A percentile compares a stretch with the other conserved stretches of the same genome.
Evolutionary conservation across 495 filamentous ascomycete genomes (phyloP).

Genomic region (Trichocladium uniseriatum): DNA sequence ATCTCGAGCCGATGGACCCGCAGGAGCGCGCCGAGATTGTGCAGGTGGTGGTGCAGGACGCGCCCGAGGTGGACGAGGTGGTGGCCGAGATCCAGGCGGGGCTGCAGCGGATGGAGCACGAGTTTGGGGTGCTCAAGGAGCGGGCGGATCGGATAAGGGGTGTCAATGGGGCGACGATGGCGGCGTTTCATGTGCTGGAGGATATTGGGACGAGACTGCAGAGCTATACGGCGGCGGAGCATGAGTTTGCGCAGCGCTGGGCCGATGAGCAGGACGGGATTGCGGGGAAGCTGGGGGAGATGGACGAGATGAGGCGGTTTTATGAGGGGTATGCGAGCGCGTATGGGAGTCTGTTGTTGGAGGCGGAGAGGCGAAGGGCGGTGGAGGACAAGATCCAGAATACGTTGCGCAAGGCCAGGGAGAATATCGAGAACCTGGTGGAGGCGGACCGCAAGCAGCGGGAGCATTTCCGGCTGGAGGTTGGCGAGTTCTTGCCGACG

Average conservation of each 20-base stretch:
- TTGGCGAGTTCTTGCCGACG: conserved; percentile 75
- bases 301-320: conserved; percentile 61
- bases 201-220: conserved; percentile 56
- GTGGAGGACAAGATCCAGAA: conserved; percentile 63
- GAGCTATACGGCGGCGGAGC: conserved; percentile 57
- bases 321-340: conserved; percentile 78
- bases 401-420: conserved; percentile 64
- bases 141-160: conserved; percentile 47
- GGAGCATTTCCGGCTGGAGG: conserved; percentile 69
- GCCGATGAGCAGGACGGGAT: conserved; percentile 62
- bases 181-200: conserved; percentile 58
- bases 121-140: conserved; percentile 48
- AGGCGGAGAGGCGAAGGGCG: conserved; percentile 63
- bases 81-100: conserved; percentile 72
- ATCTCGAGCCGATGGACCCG: conserved; percentile 60
- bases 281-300: conserved; percentile 55
- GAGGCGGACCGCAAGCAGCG: conserved; percentile 64
- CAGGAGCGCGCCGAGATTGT: conserved; percentile 78
- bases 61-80: conserved; percentile 81
- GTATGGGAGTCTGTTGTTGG: conserved; percentile 75
- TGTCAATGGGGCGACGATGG: conserved; percentile 39
- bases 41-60: conserved; percentile 70
- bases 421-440: conserved; percentile 65
- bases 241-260: conserved; percentile 67
- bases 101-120: conserved; percentile 64